Evolutionary conservation across 768 basidiomycete species (phyloP).

Genomic region (Naganishia kalamii): DNA sequence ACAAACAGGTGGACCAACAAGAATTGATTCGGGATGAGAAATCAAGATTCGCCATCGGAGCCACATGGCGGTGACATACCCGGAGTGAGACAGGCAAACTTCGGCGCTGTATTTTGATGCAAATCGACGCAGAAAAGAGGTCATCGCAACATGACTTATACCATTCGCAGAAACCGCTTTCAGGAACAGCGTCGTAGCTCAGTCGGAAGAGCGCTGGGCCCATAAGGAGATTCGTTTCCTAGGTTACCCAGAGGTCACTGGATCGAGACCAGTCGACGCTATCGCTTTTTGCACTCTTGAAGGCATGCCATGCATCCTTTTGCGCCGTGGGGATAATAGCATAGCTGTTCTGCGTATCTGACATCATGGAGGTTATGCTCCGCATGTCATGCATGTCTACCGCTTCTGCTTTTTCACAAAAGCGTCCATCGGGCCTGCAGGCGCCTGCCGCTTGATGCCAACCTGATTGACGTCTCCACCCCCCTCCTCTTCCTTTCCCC

Average conservation of each 20-base stretch:
- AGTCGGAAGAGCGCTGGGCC: slow-evolving; percentile 22
- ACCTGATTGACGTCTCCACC: slow-evolving; percentile 19
- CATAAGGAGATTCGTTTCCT: slow-evolving; percentile 1
- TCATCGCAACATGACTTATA: too few species aligned
- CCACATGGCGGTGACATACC: too few species aligned
- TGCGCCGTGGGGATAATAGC: background rate
- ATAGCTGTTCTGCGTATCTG: background rate
- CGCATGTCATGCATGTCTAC: background rate
- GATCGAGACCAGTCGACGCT: slow-evolving; percentile 22
- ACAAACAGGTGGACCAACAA: too few species aligned
- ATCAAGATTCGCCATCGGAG: too few species aligned
- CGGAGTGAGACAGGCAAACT: too few species aligned
- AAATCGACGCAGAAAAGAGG: too few species aligned
- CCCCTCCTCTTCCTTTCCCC: slow-evolving; percentile 21
- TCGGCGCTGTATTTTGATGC: too few species aligned
- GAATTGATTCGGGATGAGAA: too few species aligned
- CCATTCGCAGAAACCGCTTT: too few species aligned
- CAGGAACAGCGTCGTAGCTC: slow-evolving; percentile 15
- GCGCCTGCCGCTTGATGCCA: slow-evolving; percentile 7
- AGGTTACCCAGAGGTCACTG: slow-evolving; percentile 18
- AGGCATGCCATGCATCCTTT: background rate
- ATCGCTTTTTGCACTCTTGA: background rate
- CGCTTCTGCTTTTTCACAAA: slow-evolving; percentile 18
- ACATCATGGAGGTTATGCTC: too few species aligned
- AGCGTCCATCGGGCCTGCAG: slow-evolving; percentile 19